Percentiles rank a stretch among this genome's conserved stretches.
Conservation (phyloP, 768 basidiomycete species). For the Termitomyces sp. region DNA sequence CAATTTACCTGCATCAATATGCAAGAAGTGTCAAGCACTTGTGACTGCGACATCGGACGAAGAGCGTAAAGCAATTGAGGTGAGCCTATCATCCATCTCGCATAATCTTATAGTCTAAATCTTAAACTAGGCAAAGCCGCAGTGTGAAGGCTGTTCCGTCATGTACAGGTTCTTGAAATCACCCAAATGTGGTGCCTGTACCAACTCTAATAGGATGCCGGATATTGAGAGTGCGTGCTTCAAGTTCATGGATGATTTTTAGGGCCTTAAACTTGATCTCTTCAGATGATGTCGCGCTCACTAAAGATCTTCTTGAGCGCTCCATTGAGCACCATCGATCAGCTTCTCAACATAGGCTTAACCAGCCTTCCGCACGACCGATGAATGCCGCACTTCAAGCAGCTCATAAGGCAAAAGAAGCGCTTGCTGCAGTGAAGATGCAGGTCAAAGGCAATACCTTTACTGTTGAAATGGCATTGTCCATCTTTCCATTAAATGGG, state of each 20-base stretch:
- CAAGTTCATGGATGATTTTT: too few relatives aligned
- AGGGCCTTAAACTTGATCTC: background rate
- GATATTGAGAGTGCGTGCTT: too few relatives aligned
- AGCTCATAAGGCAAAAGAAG: background rate
- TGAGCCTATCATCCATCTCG: background rate
- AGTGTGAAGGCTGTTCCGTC: constrained; percentile 4
- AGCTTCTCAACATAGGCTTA: constrained; percentile 7
- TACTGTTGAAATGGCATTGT: constrained; percentile 6
- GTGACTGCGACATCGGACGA: background rate
- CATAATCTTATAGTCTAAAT: background rate
- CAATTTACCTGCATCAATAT: background rate
- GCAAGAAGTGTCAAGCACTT: background rate
- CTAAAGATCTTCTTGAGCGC: background rate
- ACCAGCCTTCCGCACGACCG: background rate
- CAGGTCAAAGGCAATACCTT: background rate
- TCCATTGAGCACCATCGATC: background rate
- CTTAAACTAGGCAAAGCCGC: background rate
- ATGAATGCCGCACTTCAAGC: constrained; percentile 1
- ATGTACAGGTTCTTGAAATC: constrained; percentile 1
- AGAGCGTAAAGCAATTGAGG: background rate
- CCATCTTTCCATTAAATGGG: background rate
- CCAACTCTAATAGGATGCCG: background rate
- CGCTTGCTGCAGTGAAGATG: too few relatives aligned
- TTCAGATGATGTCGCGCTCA: background rate
- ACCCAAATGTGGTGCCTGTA: background rate